Evolutionary conservation across 164 flowering plant genomes (phyloP), one percentile per base, ranked within the genome.

Genomic region (Berberis vulgaris): DNA sequence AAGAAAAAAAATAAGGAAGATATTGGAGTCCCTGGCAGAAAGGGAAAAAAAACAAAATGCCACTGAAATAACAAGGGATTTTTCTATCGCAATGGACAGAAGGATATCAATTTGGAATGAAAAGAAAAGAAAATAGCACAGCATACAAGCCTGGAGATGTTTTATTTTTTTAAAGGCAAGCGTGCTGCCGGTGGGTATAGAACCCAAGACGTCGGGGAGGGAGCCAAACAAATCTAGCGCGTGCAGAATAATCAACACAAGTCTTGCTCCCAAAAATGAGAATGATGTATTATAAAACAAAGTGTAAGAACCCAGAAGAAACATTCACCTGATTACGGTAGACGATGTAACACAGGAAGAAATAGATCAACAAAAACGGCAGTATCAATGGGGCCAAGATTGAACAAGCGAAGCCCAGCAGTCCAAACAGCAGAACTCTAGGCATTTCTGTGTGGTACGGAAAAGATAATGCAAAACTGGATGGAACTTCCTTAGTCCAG

Each of bases 361-460:
- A 95, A 81, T 89, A 91, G 65, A 83, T 67, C 74, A 95, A 80
- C 81, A 95, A 70, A 77, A 91, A 78, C 1, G 98, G 99, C 71
- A 90, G 64, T 62, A 95, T 91, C 42, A 95, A 69, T 59, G 99
- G 99, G 53, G 94, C 94, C 80, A 89, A 67, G 64, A 88, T 72
- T 39, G 93, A 79, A 70, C 80, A 88, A 49, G 86, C 84, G 72
- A 95, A 88, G 61, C 98, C 99, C 64, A 95, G 79, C 50, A 95
- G 86, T 43, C 92, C 96, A 72, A 95, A 92, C 47, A 91, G 67
- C 7, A 95, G 87, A 49, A 86, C 76, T 71, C 80, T 82, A 6
- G 99, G 96, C 68, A 89, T 73, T 83, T 95, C 98, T 8, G 91
- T 91, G 71, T 95, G 98, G 73, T 88, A 91, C 1, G 99, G 99